Percentiles rank a stretch among this genome's conserved stretches.
Conservation (phyloP, 306 rosid species). For the Corylus avellana region DNA sequence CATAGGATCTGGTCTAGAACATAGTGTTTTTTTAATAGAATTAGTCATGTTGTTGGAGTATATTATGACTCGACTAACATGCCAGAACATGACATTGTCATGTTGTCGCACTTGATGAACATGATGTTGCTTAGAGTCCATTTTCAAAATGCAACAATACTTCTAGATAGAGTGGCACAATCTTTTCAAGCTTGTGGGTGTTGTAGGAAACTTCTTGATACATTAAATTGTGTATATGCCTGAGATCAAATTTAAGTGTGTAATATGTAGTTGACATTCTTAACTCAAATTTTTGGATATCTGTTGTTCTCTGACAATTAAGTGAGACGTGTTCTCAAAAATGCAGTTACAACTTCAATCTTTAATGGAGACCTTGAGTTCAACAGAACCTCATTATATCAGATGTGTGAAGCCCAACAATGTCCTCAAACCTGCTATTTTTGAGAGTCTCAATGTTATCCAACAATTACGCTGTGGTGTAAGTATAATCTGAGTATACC, state of each 20-base stretch:
- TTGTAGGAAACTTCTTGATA: background rate
- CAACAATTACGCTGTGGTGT: slow-evolving; percentile 99
- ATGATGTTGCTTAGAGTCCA: background rate
- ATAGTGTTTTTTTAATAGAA: background rate
- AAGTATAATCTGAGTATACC: slow-evolving; percentile 49
- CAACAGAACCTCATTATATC: slow-evolving; percentile 98
- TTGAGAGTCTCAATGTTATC: slow-evolving; percentile 86
- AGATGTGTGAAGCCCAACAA: slow-evolving; percentile 99
- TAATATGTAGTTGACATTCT: slow-evolving; percentile 7
- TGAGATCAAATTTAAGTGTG: background rate
- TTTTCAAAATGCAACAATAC: background rate
- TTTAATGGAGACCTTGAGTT: slow-evolving; percentile 94
- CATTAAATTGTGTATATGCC: slow-evolving; percentile 1
- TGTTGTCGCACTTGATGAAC: background rate
- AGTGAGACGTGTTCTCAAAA: slow-evolving; percentile 25
- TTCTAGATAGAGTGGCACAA: background rate
- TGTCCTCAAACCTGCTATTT: slow-evolving; percentile 93
- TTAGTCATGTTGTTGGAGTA: background rate
- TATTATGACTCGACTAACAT: background rate
- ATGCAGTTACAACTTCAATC: slow-evolving; percentile 99
- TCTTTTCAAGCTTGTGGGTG: background rate
- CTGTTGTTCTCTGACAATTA: slow-evolving; percentile 22
- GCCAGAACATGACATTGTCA: background rate
- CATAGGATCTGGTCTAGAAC: background rate
- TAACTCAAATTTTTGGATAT: slow-evolving; percentile 12